Base-by-base conservation (phyloP, 345 rosid species). In the Cardiospermum halicacabum region DNA sequence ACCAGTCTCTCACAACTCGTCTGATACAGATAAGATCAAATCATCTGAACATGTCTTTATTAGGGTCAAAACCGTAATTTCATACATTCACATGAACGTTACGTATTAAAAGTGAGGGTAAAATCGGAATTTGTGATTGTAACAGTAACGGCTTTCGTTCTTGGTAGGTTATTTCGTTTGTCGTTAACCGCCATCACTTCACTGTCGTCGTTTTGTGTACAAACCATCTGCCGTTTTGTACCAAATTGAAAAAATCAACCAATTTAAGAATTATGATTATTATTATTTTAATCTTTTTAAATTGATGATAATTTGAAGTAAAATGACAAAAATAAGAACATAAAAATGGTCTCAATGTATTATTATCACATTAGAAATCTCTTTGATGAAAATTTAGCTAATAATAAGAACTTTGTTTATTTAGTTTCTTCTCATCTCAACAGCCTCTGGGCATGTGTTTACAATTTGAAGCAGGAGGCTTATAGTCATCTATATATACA, bases 1-100 rank as follows among this genome's bases (percentile, higher is more conserved):
- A 60, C 65, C 65, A 58, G 7, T 34, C 58, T 25, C 71, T 42
- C 11, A 45, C 69, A 54, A 15, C 22, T 1, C 57, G 3, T 13
- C 32, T 12, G 24, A 32, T 62, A 31, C 18, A 11, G 28, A 31
- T 24, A 6, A 6, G 19, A 1, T n/a, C n/a, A n/a, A n/a, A n/a
- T n/a, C n/a, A n/a, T n/a, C n/a, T n/a, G n/a, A n/a, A n/a, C n/a
- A n/a, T n/a, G 62, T 34, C 22, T 39, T 39, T 13, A 4, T 8
- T 0, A 13, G 53, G 67, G 58, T 48, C 37, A 37, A 51, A 8
- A 22, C n/a, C 10, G 67, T 63, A 51, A 50, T 34, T 63, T n/a
- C 18, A 4, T 1, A 11, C 0, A 1, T 5, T 8, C 32, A 25
- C 8, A 11, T 34, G 39, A 34, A 7, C 6, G 39, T 34, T 5